Evolutionary conservation across 495 filamentous ascomycete genomes (phyloP), one percentile per base, ranked within the genome.

Genomic region (Penicillium steckii): DNA sequence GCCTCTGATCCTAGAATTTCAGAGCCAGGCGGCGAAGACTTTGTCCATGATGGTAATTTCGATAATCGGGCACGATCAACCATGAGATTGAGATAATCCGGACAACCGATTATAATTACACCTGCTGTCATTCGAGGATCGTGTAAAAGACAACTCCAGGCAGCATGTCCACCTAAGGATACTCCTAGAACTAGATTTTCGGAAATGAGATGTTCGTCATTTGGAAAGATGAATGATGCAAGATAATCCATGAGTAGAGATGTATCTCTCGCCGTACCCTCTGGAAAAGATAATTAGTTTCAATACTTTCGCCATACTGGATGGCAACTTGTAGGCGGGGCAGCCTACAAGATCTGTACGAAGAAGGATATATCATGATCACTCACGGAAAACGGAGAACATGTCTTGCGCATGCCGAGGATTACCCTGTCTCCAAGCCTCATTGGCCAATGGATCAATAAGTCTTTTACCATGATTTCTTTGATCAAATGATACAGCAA

Each of bases 401-500:
- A 95, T 93, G 62, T 96, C 91, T 60, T 86, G 82, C 18, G 89
- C 92, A 77, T 98, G 94, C 6, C 78, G 82, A 24, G 78, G 71
- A 60, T 98, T 97, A 18, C 90, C 90, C 25, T 83, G 66, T 46
- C 80, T 79, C 93, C 92, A 97, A 5, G 84, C 76, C 59, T 85
- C 76, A 62, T 96, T 97, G 15, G 72, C 71, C 3, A 76, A 49
- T 8, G 70, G 61, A 43, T 77, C 67, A 30, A 91, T 79, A 48
- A 83, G 65, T 46, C 94, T 70, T 2, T 81, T 74, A 4, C 93
- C 93, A 70, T 97, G 94, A 59, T 98, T 98, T 23, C 93, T 74
- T 65, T 92, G 88, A 60, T 97, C 94, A 61, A 93, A 94, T 2
- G 88, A 79, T 10, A 92, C 82, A 18, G 86, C 88, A 46, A 97